Conservation (phyloP, 2,329 filamentous ascomycete genomes). For the Phoma herbarum region DNA sequence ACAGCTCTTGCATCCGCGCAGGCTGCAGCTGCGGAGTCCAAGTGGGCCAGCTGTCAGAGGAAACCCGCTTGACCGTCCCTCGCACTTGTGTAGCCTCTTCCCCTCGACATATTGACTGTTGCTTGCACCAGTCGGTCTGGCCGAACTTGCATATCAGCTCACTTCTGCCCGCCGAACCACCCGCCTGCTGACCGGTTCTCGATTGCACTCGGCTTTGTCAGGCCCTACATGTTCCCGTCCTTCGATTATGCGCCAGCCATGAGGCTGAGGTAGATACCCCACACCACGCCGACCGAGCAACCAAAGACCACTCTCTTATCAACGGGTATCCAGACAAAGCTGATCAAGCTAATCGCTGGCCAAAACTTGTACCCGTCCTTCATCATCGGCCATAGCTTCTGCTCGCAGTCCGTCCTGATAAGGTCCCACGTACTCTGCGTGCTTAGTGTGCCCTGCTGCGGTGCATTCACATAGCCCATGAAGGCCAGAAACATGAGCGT, state of each 20-base stretch:
- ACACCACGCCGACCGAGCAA: constrained; percentile 74
- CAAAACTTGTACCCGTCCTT: constrained; percentile 76
- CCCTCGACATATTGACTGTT: not conserved
- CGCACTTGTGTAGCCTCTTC: constrained; percentile 3
- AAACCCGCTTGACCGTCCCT: constrained; percentile 1
- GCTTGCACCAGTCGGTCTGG: constrained; percentile 5
- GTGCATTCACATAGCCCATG: constrained; percentile 60
- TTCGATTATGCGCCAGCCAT: constrained; percentile 50
- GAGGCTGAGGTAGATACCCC: constrained; percentile 79
- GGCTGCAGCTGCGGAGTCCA: constrained; percentile 7
- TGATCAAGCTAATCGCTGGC: constrained; percentile 73
- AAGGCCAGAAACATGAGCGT: constrained; percentile 70
- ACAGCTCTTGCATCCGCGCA: constrained; percentile 4
- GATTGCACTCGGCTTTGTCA: constrained; percentile 1
- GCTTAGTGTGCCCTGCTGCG: constrained; percentile 37
- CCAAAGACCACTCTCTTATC: constrained; percentile 75
- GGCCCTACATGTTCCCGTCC: not conserved
- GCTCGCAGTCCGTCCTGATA: constrained; percentile 36
- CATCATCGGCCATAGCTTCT: constrained; percentile 65
- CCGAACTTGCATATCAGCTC: constrained; percentile 17
- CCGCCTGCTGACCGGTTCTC: constrained; percentile 1
- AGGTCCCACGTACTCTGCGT: constrained; percentile 44
- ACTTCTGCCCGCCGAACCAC: constrained; percentile 6
- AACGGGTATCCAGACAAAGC: constrained; percentile 76
- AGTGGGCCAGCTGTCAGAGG: constrained; percentile 13